phyloP scores from a whole-genome alignment of 345 rosid genomes.

The Lepidium africanum region DNA sequence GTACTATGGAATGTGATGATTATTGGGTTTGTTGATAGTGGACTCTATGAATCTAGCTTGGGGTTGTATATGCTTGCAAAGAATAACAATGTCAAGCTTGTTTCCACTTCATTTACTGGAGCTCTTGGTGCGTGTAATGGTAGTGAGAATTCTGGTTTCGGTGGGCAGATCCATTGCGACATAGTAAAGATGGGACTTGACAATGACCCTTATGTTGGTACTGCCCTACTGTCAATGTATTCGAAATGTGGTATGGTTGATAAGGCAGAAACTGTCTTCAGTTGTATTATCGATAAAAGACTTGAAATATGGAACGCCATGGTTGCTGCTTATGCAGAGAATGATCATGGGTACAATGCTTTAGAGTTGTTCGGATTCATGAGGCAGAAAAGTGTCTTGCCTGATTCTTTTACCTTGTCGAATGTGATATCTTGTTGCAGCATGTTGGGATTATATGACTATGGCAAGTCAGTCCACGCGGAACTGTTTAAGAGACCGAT shows the following conservation, averaged over 20 bases:
- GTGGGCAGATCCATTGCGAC: conserved; percentile 61
- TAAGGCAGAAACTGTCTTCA: conserved; percentile 49
- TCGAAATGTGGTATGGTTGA: conserved; percentile 48
- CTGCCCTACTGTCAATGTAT: conserved; percentile 67
- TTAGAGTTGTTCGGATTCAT: conserved; percentile 38
- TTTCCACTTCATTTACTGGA: conserved; percentile 45
- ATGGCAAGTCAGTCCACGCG: conserved; percentile 61
- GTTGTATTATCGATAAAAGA: conserved; percentile 32
- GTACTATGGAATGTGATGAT: conserved; percentile 85
- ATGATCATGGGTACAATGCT: conserved; percentile 35
- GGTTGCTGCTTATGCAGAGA: conserved; percentile 55
- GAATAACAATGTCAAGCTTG: conserved; percentile 37
- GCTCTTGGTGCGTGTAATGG: conserved; percentile 47
- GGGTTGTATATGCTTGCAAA: conserved; percentile 46
- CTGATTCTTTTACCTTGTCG: conserved; percentile 55
- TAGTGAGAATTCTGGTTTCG: conserved; percentile 41
- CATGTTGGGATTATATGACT: conserved; percentile 31
- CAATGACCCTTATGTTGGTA: conserved; percentile 43
- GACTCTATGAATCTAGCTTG: conserved; percentile 50
- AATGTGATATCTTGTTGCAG: conserved; percentile 50
- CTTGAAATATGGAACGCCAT: conserved; percentile 68
- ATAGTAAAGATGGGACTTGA: conserved; percentile 56
- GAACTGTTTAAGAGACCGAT: conserved; percentile 50
- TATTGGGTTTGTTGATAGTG: conserved; percentile 47
- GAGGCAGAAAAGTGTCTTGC: conserved; percentile 29